Evolutionary conservation across 2,329 filamentous ascomycete genomes (phyloP).

Genomic region (Aspergillus latus): DNA sequence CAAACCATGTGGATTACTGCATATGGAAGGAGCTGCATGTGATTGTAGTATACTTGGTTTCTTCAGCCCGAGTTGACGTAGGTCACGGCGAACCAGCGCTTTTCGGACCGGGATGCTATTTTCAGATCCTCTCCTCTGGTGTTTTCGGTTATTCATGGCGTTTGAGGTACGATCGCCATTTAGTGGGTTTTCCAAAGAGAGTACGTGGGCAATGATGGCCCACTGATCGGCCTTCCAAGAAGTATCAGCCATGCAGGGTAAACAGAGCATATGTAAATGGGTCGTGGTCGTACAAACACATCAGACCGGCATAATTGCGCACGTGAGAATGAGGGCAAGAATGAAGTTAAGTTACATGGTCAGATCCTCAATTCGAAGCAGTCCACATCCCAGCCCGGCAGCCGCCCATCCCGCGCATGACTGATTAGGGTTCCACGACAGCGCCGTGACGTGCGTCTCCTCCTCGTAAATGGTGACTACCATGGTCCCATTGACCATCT

Average conservation of each 20-base stretch:
- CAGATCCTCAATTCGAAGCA: constrained; percentile 67
- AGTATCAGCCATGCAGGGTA: constrained; percentile 4
- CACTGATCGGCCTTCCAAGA: neutral
- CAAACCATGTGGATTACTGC: no score
- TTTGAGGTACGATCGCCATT: neutral
- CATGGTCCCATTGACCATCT: constrained; percentile 33
- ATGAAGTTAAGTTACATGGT: constrained; percentile 39
- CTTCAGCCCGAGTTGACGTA: neutral
- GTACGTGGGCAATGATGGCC: neutral
- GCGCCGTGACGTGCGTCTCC: constrained; percentile 59
- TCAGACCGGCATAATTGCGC: neutral
- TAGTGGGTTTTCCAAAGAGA: neutral
- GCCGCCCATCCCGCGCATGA: constrained; percentile 68
- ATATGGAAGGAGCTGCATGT: neutral
- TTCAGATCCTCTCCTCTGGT: neutral
- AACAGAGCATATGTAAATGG: constrained; percentile 7
- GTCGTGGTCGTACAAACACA: neutral
- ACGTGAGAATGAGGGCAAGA: neutral
- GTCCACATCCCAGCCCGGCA: constrained; percentile 64
- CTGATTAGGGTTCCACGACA: constrained; percentile 68
- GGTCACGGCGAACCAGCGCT: neutral
- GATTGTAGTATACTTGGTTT: neutral
- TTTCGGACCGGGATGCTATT: neutral
- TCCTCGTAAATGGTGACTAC: constrained; percentile 59
- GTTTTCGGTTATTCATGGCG: neutral